phyloP scores from a whole-genome alignment of 352 stramenopile species.

The Globisporangium apiculatum region DNA sequence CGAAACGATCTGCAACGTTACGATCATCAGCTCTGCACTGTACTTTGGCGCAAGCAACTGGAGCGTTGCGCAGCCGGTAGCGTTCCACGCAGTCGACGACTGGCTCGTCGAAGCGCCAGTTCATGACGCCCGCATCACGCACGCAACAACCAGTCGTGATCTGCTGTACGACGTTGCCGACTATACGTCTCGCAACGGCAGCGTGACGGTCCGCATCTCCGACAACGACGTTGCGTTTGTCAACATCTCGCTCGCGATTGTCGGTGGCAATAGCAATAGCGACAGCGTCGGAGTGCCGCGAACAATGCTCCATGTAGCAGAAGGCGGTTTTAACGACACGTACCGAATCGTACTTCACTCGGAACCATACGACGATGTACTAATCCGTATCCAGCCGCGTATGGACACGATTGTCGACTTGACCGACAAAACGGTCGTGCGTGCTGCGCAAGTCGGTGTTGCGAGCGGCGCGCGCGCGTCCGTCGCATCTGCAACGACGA shows the following conservation, averaged over 20 bases:
- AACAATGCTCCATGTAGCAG: slow-evolving; percentile 45
- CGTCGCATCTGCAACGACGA: not conserved
- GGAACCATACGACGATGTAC: slow-evolving; percentile 60
- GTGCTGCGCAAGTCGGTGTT: slow-evolving; percentile 25
- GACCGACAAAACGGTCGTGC: slow-evolving; percentile 17
- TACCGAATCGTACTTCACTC: slow-evolving; percentile 49
- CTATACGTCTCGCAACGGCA: slow-evolving; percentile 21
- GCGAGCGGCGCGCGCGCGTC: slow-evolving; percentile 14
- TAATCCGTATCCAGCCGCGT: slow-evolving; percentile 24
- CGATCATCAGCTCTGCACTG: slow-evolving; percentile 29
- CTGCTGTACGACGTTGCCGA: slow-evolving; percentile 29
- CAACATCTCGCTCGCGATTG: slow-evolving; percentile 35
- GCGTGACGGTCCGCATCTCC: slow-evolving; percentile 33
- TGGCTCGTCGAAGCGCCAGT: slow-evolving; percentile 43
- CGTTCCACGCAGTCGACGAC: slow-evolving; percentile 55
- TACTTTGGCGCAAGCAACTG: slow-evolving; percentile 59
- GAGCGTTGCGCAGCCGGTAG: slow-evolving; percentile 53
- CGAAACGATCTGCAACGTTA: slow-evolving; percentile 48
- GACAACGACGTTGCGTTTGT: slow-evolving; percentile 65
- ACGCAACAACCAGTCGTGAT: slow-evolving; percentile 39
- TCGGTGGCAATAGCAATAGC: not conserved
- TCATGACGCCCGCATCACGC: slow-evolving; percentile 42
- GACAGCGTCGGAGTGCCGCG: slow-evolving; percentile 2
- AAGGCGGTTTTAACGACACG: slow-evolving; percentile 78
- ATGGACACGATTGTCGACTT: slow-evolving; percentile 41